These are phyloP conservation scores for Lichtheimia ornata DNA, from an alignment of 371 early-diverging fungal genomes.

Conservation along the genomic window DNA sequence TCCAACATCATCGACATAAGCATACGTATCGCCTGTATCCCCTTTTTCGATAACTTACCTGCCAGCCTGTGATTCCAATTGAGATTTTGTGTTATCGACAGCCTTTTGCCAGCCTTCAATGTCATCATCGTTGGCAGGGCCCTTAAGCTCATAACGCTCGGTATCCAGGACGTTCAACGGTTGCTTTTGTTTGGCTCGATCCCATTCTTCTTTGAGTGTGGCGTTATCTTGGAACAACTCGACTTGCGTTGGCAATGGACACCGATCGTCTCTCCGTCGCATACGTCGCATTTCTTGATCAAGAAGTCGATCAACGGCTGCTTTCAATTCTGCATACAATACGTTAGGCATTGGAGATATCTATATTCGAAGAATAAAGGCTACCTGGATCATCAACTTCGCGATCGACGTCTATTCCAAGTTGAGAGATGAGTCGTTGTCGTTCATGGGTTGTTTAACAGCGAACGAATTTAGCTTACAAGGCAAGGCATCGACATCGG, in stretches of 20 bases:
- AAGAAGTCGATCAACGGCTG: constrained; percentile 62
- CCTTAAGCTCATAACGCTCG: constrained; percentile 61
- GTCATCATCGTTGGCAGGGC: constrained; percentile 46
- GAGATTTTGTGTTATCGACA: constrained; percentile 79
- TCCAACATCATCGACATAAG: background rate
- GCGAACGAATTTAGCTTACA: constrained; percentile 23
- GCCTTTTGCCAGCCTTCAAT: constrained; percentile 66
- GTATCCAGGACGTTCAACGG: constrained; percentile 61
- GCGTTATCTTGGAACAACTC: constrained; percentile 43
- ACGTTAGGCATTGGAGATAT: background rate
- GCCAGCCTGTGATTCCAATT: constrained; percentile 81
- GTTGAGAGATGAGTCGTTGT: background rate
- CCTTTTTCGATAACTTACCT: constrained; percentile 38
- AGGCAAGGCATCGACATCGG: constrained; percentile 45
- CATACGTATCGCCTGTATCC: background rate
- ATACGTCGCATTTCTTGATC: constrained; percentile 71
- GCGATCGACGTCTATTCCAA: constrained; percentile 41
- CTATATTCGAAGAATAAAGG: background rate
- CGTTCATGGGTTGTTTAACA: background rate
- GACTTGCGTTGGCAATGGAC: constrained; percentile 30
- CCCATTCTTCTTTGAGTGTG: constrained; percentile 61
- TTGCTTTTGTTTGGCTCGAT: constrained; percentile 59
- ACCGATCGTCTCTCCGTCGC: constrained; percentile 43
- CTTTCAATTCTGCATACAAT: constrained; percentile 29
- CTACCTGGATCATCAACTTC: constrained; percentile 43